Evolutionary conservation across 257 asterid species (phyloP), one percentile per base, ranked within the genome.

Genomic region (Forsythia viridissima): DNA sequence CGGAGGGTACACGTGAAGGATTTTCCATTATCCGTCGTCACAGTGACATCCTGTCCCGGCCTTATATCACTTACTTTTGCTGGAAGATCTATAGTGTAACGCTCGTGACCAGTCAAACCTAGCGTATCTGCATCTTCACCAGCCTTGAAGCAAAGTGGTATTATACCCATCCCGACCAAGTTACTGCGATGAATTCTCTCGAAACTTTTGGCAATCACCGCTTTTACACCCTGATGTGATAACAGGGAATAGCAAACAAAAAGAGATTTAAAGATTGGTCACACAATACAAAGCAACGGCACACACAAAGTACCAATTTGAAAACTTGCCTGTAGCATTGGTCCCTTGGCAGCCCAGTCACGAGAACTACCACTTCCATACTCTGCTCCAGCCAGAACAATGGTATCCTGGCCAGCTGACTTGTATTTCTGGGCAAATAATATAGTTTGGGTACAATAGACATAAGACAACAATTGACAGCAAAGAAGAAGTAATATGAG

Each of bases 291-390:
- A 71, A 11, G 15, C 34, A 76, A 40, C 48, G 21, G 38, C n/a
- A 16, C 57, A 78, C n/a, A 30, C 4, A 39, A 51, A 44, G 63
- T 3, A 2, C 41, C 42, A 55, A 77, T 44, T 6, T 39, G 6
- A 75, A 70, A 67, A 73, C 88, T 82, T 71, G 89, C 99, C 93
- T 83, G 98, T 65, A 94, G 89, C 97, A 90, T 94, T 38, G 98
- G 98, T 10, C 99, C 98, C 88, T 94, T 94, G 76, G 99, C 99
- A 74, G 98, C 99, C 99, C 99, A 94, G 76, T 94, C 99, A 40
- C 99, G 92, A 75, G 99, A 94, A 84, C 99, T 94, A 52, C 99
- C 99, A 84, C 98, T 94, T 80, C 99, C 99, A 68, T 94, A 94
- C 77, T 94, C 99, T 83, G 98, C 95, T 77, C 99, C 99, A 74